phyloP scores from a whole-genome alignment of 441 rosid species.

The Erodium moschatum region DNA sequence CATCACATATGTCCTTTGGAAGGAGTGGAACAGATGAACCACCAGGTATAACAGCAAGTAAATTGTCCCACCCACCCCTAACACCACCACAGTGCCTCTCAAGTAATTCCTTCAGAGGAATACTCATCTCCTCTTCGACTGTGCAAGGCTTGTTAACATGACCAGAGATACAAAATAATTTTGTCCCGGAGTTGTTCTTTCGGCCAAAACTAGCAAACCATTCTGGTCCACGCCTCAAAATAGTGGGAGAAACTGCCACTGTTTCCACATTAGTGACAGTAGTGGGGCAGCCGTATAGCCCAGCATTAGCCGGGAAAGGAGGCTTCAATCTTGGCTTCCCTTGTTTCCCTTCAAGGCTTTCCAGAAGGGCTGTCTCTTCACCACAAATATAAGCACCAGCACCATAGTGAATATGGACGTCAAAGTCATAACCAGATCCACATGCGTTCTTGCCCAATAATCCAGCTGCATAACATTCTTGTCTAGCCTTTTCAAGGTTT shows the following conservation, averaged over 20 bases:
- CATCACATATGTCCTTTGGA: conserved; percentile 78
- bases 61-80: conserved; percentile 96
- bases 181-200: conserved; percentile 89
- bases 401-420: conserved; percentile 92
- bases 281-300: conserved; percentile 91
- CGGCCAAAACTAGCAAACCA: conserved; percentile 99
- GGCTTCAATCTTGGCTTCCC: conserved; percentile 99
- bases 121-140: conserved; percentile 97
- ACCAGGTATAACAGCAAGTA: conserved; percentile 90
- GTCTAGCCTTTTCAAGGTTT: conserved; percentile 75
- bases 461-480: conserved; percentile 92
- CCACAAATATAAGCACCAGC: conserved; percentile 99
- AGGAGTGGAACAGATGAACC: conserved; percentile 91
- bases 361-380: conserved; percentile 96
- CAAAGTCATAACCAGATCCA: conserved; percentile 96
- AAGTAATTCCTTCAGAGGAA: conserved; percentile 79
- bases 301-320: conserved; percentile 98
- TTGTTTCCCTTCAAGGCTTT: conserved; percentile 98
- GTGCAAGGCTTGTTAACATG: conserved; percentile 98
- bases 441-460: conserved; percentile 92
- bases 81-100: conserved; percentile 97
- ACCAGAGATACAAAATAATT: conserved; percentile 79
- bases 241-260: conserved; percentile 93
- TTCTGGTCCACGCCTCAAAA: conserved; percentile 90
- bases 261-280: conserved; percentile 98